Evolutionary conservation across 176 grass and related monocot genomes (phyloP).

Genomic region (Carex pumila): DNA sequence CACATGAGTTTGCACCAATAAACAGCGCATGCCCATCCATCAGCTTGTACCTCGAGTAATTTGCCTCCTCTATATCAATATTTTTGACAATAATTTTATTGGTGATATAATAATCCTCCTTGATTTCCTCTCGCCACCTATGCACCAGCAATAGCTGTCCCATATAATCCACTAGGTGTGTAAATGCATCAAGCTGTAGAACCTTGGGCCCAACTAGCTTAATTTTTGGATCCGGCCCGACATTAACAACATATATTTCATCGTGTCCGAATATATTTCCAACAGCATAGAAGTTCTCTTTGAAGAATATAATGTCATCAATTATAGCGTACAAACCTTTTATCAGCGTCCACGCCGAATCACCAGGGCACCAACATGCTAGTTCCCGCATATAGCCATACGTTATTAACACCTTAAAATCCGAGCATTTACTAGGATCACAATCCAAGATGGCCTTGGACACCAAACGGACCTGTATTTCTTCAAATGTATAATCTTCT

Average conservation of each 20-base stretch:
- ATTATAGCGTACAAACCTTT: background rate
- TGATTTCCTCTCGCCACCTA: background rate
- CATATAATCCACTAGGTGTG: background rate
- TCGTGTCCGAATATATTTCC: background rate
- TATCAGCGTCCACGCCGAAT: background rate
- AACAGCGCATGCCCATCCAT: background rate
- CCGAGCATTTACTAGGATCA: background rate
- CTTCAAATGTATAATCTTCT: no score
- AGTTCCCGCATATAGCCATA: background rate
- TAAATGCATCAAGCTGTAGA: background rate
- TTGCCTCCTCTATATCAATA: background rate
- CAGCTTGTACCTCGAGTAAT: background rate
- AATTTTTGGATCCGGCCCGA: background rate
- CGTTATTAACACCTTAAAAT: background rate
- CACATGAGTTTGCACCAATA: background rate
- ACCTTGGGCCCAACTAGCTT: background rate
- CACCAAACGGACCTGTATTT: background rate
- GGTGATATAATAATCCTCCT: background rate
- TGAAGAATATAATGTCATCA: background rate
- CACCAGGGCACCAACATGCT: background rate
- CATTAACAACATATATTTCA: background rate
- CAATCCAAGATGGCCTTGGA: background rate
- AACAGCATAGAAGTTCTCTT: constrained; percentile 6
- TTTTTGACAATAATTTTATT: background rate
- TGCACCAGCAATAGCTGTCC: background rate